A percentile compares a stretch with the other conserved stretches of the same genome.
Evolutionary conservation across 2,329 filamentous ascomycete species (phyloP).

Genomic region (Botrytis deweyae): DNA sequence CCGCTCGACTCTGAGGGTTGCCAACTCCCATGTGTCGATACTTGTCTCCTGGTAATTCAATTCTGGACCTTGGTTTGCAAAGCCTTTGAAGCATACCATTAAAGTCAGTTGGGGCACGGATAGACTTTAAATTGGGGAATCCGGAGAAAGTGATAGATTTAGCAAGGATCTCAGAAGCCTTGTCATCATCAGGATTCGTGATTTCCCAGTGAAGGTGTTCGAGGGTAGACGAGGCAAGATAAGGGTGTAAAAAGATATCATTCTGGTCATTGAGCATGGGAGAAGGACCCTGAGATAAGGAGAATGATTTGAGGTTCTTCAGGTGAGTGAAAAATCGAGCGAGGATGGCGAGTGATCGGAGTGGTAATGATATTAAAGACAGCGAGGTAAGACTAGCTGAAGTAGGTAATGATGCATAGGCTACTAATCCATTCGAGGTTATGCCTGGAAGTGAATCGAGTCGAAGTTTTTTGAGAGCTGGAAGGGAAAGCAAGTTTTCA

Average conservation of each 20-base stretch:
- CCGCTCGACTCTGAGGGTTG: slow-evolving; percentile 29
- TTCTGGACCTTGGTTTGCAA: slow-evolving; percentile 49
- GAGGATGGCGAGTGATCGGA: slow-evolving; percentile 56
- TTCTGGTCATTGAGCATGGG: slow-evolving; percentile 56
- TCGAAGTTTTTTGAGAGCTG: slow-evolving; percentile 54
- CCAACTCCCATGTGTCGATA: slow-evolving; percentile 32
- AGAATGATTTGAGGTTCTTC: slow-evolving; percentile 48
- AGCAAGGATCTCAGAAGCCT: slow-evolving; percentile 63
- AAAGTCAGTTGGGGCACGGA: slow-evolving; percentile 68
- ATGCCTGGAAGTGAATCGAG: slow-evolving; percentile 57
- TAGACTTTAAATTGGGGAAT: slow-evolving; percentile 59
- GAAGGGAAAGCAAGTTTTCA: slow-evolving; percentile 53
- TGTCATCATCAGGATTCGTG: slow-evolving; percentile 37
- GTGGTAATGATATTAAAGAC: slow-evolving; percentile 55
- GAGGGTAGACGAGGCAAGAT: slow-evolving; percentile 56
- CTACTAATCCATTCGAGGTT: slow-evolving; percentile 55
- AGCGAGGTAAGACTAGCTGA: slow-evolving; percentile 50
- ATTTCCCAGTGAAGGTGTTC: slow-evolving; percentile 64
- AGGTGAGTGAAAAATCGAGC: slow-evolving; percentile 60
- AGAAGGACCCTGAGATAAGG: slow-evolving; percentile 54
- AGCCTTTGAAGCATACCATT: slow-evolving; percentile 68
- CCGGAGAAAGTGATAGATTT: slow-evolving; percentile 59
- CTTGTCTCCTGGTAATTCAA: slow-evolving; percentile 35
- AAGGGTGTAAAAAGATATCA: slow-evolving; percentile 63
- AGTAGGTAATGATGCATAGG: slow-evolving; percentile 52